phyloP scores from a whole-genome alignment of 306 rosid species.

The Astragalus membranaceus region DNA sequence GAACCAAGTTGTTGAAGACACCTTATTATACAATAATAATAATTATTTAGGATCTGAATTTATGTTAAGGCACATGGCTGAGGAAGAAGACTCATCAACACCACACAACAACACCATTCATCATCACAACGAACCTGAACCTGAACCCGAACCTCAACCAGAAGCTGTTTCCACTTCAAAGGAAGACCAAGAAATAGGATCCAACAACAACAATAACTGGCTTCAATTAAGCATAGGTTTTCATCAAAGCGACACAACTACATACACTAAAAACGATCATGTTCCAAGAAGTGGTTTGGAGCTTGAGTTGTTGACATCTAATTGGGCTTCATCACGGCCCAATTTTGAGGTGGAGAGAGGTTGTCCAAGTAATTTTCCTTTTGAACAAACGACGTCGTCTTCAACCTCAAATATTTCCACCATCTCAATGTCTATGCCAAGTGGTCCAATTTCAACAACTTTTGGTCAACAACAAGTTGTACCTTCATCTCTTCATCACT shows the following conservation, averaged over 20 bases:
- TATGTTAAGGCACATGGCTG: slow-evolving; percentile 53
- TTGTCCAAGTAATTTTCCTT: slow-evolving; percentile 17
- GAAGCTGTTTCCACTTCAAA: slow-evolving; percentile 34
- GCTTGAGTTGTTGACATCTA: slow-evolving; percentile 52
- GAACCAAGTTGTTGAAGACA: slow-evolving; percentile 37
- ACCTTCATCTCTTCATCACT: slow-evolving; percentile 10
- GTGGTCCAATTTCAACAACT: slow-evolving; percentile 17
- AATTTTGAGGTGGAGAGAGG: background rate
- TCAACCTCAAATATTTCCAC: background rate
- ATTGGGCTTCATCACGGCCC: background rate
- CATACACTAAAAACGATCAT: background rate
- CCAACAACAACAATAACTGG: slow-evolving; percentile 37
- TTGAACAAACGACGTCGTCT: slow-evolving; percentile 28
- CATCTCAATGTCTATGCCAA: slow-evolving; percentile 12
- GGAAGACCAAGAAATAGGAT: slow-evolving; percentile 18
- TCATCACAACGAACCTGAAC: slow-evolving; percentile 15
- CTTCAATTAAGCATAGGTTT: slow-evolving; percentile 77
- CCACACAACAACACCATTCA: background rate
- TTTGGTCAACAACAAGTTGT: slow-evolving; percentile 20
- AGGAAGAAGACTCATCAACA: slow-evolving; percentile 41
- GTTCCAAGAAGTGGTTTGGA: slow-evolving; percentile 38
- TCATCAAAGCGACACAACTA: background rate
- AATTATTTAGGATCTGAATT: slow-evolving; percentile 51
- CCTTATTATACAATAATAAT: background rate
- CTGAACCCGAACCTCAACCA: background rate